Percentiles rank a stretch among this genome's conserved stretches.
These are phyloP conservation scores for Cicer judaicum DNA, from an alignment of 306 rosid species.

Conservation along the genomic window DNA sequence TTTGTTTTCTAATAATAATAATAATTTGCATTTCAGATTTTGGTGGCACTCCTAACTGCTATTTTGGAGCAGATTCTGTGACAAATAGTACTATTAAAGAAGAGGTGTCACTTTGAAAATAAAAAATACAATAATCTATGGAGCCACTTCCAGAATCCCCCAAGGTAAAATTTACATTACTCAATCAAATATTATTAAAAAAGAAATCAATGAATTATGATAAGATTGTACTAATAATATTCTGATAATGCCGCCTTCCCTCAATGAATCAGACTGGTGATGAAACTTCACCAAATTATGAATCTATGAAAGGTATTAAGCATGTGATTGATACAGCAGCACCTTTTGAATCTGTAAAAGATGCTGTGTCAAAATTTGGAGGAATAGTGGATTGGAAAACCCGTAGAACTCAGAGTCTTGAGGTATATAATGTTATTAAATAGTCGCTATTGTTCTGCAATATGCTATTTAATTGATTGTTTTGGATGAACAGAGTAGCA, in stretches of 20 bases:
- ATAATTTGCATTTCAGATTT: constrained; percentile 32
- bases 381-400: constrained; percentile 51
- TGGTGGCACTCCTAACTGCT: constrained; percentile 26
- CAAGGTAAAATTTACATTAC: constrained; percentile 8
- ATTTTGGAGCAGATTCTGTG: constrained; percentile 14
- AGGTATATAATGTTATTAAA: constrained; percentile 29
- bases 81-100: background rate
- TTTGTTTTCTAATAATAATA: constrained; percentile 3
- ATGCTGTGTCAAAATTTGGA: constrained; percentile 53
- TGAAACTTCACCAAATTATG: constrained; percentile 11
- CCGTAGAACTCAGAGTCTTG: constrained; percentile 48
- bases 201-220: too few relatives aligned
- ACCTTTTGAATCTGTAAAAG: constrained; percentile 58
- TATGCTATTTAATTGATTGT: background rate
- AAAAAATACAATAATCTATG: constrained; percentile 25
- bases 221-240: constrained; percentile 1
- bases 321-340: constrained; percentile 46
- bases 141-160: constrained; percentile 45
- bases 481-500: constrained; percentile 68
- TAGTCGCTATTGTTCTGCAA: too few relatives aligned
- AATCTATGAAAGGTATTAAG: constrained; percentile 13
- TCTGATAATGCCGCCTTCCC: constrained; percentile 3
- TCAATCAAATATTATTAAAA: too few relatives aligned
- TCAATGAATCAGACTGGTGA: constrained; percentile 21
- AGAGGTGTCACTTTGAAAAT: constrained; percentile 39